Percentiles rank a stretch among this genome's conserved stretches.
These are phyloP conservation scores for Fibroporia radiculosa DNA, from an alignment of 768 basidiomycete species.

Conservation along the genomic window DNA sequence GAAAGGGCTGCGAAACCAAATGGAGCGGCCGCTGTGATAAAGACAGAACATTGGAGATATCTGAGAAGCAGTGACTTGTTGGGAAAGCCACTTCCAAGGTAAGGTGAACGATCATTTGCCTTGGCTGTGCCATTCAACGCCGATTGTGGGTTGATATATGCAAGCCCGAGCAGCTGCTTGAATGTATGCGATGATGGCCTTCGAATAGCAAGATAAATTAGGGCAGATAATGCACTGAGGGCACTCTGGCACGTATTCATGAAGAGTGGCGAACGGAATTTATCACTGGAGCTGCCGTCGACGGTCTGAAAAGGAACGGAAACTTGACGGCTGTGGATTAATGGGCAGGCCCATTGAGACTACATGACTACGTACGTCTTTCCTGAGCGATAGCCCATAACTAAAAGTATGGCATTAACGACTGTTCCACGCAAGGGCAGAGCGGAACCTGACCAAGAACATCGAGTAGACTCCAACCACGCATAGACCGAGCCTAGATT, in stretches of 20 bases:
- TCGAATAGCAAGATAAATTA: conserved; percentile 66
- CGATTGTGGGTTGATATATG: conserved; percentile 21
- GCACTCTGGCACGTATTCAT: conserved; percentile 81
- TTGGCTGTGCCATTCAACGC: conserved; percentile 10
- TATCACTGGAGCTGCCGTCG: conserved; percentile 53
- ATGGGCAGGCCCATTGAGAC: background rate
- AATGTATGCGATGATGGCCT: conserved; percentile 47
- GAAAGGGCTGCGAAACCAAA: conserved; percentile 94
- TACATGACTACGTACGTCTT: conserved; percentile 48
- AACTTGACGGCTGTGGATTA: conserved; percentile 33
- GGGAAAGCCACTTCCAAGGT: conserved; percentile 23
- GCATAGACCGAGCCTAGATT: conserved; percentile 50
- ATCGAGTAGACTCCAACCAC: conserved; percentile 86
- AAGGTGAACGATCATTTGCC: conserved; percentile 20
- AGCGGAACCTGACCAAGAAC: conserved; percentile 61
- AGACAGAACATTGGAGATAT: conserved; percentile 78
- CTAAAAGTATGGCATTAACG: conserved; percentile 29
- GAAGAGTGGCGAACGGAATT: conserved; percentile 82
- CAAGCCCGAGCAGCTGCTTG: conserved; percentile 55
- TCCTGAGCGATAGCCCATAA: conserved; percentile 94
- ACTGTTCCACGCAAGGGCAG: background rate
- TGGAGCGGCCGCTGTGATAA: conserved; percentile 87
- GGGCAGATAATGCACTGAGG: conserved; percentile 67
- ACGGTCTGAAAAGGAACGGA: conserved; percentile 77
- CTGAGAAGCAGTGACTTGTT: conserved; percentile 48